Percentiles rank a stretch among this genome's conserved stretches.
phyloP scores from a whole-genome alignment of 1,284 basidiomycete species.

The Ceratobasidium sp. region DNA sequence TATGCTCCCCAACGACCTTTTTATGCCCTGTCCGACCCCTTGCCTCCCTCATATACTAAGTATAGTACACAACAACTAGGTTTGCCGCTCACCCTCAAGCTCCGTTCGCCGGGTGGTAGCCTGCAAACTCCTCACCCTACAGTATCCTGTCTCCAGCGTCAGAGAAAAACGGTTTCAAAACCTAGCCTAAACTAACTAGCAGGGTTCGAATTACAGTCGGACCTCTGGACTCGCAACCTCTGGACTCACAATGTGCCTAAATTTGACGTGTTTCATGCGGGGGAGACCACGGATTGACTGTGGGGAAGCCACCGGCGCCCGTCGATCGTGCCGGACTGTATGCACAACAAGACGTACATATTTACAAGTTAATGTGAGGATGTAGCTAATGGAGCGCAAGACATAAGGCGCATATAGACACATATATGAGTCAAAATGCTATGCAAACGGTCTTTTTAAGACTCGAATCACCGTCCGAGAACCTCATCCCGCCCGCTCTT shows the following conservation, averaged over 20 bases:
- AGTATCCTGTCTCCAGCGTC: no score
- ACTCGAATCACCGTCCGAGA: background rate
- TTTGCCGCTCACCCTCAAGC: no score
- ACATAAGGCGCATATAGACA: background rate
- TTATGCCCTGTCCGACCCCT: no score
- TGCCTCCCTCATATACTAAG: no score
- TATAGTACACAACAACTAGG: no score
- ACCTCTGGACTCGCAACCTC: background rate
- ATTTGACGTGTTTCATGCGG: slow-evolving; percentile 9
- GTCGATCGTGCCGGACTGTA: background rate
- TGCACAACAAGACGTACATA: background rate
- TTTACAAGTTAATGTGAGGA: background rate
- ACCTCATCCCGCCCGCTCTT: background rate
- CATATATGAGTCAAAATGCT: background rate
- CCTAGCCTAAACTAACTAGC: no score
- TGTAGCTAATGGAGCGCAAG: background rate
- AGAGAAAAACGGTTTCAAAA: no score
- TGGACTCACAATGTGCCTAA: background rate
- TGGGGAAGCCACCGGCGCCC: background rate
- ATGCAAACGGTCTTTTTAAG: background rate
- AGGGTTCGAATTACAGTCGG: no score
- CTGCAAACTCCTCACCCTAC: no score
- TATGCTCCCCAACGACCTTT: no score
- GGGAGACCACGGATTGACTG: background rate
- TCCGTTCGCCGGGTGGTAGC: no score